These are phyloP conservation scores for Pisolithus sp. DNA, from an alignment of 768 basidiomycete genomes.

Conservation along the genomic window DNA sequence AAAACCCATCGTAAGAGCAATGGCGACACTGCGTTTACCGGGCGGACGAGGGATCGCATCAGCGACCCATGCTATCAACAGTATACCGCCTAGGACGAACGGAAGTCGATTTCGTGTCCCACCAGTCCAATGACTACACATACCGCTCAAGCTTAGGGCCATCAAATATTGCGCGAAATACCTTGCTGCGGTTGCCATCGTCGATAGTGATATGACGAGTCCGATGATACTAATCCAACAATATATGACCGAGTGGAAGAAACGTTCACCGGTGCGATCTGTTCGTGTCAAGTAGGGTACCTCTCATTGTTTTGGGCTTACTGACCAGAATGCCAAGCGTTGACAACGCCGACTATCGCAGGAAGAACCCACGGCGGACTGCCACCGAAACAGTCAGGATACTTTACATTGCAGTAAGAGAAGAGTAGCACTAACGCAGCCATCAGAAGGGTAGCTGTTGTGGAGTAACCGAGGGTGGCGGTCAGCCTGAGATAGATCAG, in stretches of 20 bases:
- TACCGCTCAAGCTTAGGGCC: slow-evolving; percentile 47
- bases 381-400: not conserved
- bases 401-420: not conserved
- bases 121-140: slow-evolving; percentile 1
- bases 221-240: slow-evolving; percentile 60
- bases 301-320: not conserved
- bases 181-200: slow-evolving; percentile 42
- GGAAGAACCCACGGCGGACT: slow-evolving; percentile 64
- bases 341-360: slow-evolving; percentile 41
- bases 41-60: slow-evolving; percentile 58
- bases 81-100: slow-evolving; percentile 20
- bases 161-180: slow-evolving; percentile 62
- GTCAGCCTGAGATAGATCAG: slow-evolving; percentile 37
- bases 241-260: slow-evolving; percentile 50
- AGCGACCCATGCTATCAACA: slow-evolving; percentile 56
- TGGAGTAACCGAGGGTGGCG: slow-evolving; percentile 53
- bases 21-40: slow-evolving; percentile 46
- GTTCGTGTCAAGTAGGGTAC: not conserved
- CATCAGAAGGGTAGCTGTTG: slow-evolving; percentile 52
- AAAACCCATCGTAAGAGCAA: slow-evolving; percentile 55
- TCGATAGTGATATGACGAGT: slow-evolving; percentile 54
- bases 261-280: slow-evolving; percentile 59
- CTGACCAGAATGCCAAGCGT: slow-evolving; percentile 50
- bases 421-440: slow-evolving; percentile 40
- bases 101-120: not conserved